phyloP scores from a whole-genome alignment of 2,329 filamentous ascomycete genomes.

The Hymenoscyphus salicellus region DNA sequence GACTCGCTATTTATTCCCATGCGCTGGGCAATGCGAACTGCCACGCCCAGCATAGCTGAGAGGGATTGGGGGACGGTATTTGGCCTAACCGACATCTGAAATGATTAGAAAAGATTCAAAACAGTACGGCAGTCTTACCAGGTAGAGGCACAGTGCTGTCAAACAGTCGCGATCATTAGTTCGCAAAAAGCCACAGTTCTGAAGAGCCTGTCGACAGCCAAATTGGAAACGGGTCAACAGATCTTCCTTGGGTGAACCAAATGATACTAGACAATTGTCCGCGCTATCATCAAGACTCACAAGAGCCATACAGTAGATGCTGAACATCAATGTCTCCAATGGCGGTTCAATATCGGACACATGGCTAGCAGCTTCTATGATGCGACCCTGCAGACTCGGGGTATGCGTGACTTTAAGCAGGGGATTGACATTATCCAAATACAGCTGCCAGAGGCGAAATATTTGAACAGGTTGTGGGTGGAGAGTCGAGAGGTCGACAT shows the following conservation, averaged over 20 bases:
- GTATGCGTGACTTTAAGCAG: conserved; percentile 70
- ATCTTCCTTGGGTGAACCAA: conserved; percentile 39
- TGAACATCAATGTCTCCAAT: conserved; percentile 60
- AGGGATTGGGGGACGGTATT: conserved; percentile 57
- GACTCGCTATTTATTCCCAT: conserved; percentile 67
- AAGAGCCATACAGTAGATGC: conserved; percentile 62
- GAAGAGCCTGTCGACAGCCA: conserved; percentile 46
- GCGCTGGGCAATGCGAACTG: conserved; percentile 64
- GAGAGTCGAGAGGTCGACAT: background rate
- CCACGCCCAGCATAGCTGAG: conserved; percentile 62
- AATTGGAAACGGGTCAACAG: conserved; percentile 44
- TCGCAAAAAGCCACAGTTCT: conserved; percentile 43
- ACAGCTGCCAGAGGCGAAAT: conserved; percentile 71
- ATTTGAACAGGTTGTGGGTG: conserved; percentile 64
- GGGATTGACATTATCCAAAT: conserved; percentile 71
- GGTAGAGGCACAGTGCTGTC: conserved; percentile 52
- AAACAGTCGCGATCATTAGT: conserved; percentile 44
- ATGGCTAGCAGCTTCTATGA: conserved; percentile 61
- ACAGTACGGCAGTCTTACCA: conserved; percentile 41
- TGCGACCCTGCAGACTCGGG: conserved; percentile 62
- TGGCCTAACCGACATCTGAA: conserved; percentile 28
- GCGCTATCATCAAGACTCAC: conserved; percentile 48
- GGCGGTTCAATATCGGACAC: conserved; percentile 54
- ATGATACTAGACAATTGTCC: conserved; percentile 48
- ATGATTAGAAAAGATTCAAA: conserved; percentile 12